Base-by-base conservation (phyloP, 805 yeast species). In the Candida ovalis region DNA sequence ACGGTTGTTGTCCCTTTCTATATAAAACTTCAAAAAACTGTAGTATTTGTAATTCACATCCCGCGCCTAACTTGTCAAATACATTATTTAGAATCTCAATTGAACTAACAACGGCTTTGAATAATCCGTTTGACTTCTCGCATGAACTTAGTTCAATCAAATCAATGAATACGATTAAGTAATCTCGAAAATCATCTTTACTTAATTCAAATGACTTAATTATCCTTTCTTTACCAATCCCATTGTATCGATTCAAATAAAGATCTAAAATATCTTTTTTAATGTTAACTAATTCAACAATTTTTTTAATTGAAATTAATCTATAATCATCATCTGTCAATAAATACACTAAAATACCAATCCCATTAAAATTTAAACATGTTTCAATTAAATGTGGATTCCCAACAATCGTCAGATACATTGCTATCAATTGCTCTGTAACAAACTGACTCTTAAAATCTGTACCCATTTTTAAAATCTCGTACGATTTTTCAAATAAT, bases 371-470 rank as follows among this genome's bases (percentile, higher is more conserved):
- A 22, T 54, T 24, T 15, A 35, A 46, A 44, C 56, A 52, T 1
- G 45, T 33, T 13, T 42, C 38, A 3, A 47, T 42, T 12, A 49
- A 32, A 5, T 45, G 19, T 4, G 48, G 38, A 33, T 53, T 53
- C 8, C 52, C 48, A 3, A 49, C 51, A 17, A 57, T 52, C n/a
- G 44, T 53, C 48, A 52, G 32, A 35, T 53, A 56, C 28, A 56
- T 45, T 24, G 25, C 18, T 17, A 50, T 46, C 4, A 52, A 43
- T 38, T 53, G 53, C 30, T 50, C 46, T 18, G 48, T 43, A 42
- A 7, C n/a, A 9, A 23, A 45, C 50, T 21, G 42, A 46, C 40
- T 37, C 42, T 30, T 40, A 39, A 15, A 45, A 39, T 22, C 40
- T 30, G 9, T 45, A 36, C 28, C 54, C 52, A 2, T 49, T 43